Conservation (phyloP, 2,329 filamentous ascomycete species). For the Lachnellula occidentalis region DNA sequence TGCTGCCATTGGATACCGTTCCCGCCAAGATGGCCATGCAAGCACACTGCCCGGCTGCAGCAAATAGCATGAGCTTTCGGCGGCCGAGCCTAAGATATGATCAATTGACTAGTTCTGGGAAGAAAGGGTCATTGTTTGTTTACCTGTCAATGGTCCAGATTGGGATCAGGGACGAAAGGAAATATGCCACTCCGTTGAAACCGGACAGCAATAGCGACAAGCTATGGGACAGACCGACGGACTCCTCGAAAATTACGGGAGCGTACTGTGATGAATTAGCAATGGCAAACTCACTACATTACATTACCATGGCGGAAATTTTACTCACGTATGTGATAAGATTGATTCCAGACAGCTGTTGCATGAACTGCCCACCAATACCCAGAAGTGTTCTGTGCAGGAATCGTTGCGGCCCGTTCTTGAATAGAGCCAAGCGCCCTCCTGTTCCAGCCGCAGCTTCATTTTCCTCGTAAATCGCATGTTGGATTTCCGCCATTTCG, state of each 20-base stretch:
- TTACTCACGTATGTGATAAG: conserved; percentile 31
- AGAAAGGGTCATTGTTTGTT: no score
- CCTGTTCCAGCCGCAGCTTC: no score
- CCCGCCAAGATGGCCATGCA: conserved; percentile 32
- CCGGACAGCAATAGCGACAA: conserved; percentile 41
- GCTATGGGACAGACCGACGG: conserved; percentile 39
- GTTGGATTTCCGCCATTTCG: no score
- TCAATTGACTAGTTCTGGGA: no score
- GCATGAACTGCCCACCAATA: conserved; percentile 42
- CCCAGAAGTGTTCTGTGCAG: conserved; percentile 36
- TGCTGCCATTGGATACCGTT: conserved; percentile 15
- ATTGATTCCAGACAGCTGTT: conserved; percentile 32
- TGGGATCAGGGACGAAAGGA: conserved; percentile 33
- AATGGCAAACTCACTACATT: no score
- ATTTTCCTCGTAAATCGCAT: no score
- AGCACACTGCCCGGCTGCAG: conserved; percentile 35
- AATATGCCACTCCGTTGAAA: conserved; percentile 40
- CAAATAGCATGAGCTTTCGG: conserved; percentile 41
- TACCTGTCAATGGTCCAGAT: conserved; percentile 34
- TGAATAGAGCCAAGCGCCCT: no score
- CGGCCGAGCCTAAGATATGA: conserved; percentile 48
- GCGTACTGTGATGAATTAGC: conserved; percentile 27
- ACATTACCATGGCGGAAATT: no score
- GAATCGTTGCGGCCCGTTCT: conserved; percentile 32
- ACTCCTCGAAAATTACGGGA: conserved; percentile 43